Conservation (phyloP, 176 grass and related monocot species). For the Eleusine coracana region DNA sequence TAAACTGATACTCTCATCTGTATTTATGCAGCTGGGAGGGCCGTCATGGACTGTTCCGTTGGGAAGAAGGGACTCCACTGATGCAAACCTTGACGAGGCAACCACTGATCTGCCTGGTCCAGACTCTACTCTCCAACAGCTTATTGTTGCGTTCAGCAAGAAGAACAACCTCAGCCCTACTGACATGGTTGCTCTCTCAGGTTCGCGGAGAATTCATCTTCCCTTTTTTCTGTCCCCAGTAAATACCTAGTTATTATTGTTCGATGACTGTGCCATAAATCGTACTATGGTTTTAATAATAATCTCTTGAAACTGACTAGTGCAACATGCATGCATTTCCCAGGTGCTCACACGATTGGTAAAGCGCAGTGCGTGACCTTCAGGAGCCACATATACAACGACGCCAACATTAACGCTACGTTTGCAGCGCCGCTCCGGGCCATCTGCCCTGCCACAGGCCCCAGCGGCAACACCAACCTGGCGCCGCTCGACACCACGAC, state of each 20-base stretch:
- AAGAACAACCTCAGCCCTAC: constrained; percentile 23
- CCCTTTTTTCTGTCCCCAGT: no score
- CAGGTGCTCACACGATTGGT: constrained; percentile 77
- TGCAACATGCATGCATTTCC: neutral
- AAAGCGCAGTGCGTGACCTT: constrained; percentile 49
- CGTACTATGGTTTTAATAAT: no score
- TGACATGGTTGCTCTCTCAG: constrained; percentile 73
- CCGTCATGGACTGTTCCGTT: constrained; percentile 59
- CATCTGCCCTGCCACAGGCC: constrained; percentile 36
- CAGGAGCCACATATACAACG: constrained; percentile 61
- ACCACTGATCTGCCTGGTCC: constrained; percentile 31
- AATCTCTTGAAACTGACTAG: no score
- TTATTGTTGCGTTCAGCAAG: neutral
- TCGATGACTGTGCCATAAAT: no score
- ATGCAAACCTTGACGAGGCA: constrained; percentile 22
- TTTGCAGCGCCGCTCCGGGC: constrained; percentile 39
- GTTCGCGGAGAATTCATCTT: constrained; percentile 11
- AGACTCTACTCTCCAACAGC: neutral
- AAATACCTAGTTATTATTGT: no score
- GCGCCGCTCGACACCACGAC: constrained; percentile 58
- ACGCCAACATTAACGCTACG: constrained; percentile 56
- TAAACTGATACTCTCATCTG: no score
- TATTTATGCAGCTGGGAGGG: constrained; percentile 45
- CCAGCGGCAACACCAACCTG: constrained; percentile 35
- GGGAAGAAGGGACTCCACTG: constrained; percentile 53